Percentiles rank a stretch among this genome's conserved stretches.
Conservation (phyloP, 2,329 filamentous ascomycete species). For the Diaporthe sp. region DNA sequence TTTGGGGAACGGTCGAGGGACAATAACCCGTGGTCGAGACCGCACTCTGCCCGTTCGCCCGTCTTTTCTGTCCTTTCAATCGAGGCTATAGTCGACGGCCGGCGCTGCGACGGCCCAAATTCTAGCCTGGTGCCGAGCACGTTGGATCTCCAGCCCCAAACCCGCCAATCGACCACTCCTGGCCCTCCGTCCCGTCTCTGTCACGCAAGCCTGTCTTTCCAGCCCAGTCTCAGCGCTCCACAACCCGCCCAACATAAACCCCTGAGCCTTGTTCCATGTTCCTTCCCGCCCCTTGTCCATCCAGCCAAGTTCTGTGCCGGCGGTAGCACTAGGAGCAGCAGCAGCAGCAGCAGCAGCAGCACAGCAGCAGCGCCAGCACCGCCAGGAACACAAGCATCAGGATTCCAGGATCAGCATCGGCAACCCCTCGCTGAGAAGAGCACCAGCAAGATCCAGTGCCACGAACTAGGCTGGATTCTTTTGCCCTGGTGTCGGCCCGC, state of each 20-base stretch:
- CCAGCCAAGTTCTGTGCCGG: neutral
- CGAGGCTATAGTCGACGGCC: constrained; percentile 11
- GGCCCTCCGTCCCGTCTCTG: constrained; percentile 19
- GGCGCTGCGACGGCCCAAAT: constrained; percentile 15
- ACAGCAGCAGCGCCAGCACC: neutral
- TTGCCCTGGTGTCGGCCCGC: neutral
- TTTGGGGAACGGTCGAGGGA: neutral
- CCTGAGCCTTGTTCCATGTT: constrained; percentile 27
- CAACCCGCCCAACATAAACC: constrained; percentile 11
- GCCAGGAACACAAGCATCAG: neutral
- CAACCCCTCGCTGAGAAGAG: neutral
- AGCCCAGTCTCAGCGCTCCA: constrained; percentile 8
- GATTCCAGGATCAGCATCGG: constrained; percentile 2
- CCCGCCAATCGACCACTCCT: constrained; percentile 11
- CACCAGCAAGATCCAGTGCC: neutral
- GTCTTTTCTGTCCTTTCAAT: neutral
- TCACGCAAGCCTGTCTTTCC: constrained; percentile 14
- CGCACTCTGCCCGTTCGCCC: neutral
- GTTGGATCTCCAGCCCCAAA: constrained; percentile 23
- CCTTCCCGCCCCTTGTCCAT: constrained; percentile 19
- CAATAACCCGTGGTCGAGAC: constrained; percentile 7
- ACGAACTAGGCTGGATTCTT: constrained; percentile 8
- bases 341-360: neutral
- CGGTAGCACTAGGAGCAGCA: too few relatives aligned
- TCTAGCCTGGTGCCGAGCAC: constrained; percentile 24